Conservation (phyloP, 371 early-diverging fungal species). For the Neoconidiobolus thromboides region DNA sequence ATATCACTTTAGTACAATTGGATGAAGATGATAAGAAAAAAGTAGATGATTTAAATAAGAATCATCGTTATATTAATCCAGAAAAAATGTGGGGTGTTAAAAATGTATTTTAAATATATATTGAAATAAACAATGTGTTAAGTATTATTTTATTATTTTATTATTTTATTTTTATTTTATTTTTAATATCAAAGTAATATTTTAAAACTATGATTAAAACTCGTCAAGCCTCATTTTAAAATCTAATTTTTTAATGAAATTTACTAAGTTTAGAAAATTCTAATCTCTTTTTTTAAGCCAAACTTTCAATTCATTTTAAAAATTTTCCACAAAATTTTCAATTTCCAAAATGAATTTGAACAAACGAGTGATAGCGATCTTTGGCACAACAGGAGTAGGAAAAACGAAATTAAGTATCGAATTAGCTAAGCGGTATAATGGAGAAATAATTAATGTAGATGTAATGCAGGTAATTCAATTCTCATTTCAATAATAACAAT, state of each 20-base stretch:
- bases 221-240: too few relatives aligned
- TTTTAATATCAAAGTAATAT: too few relatives aligned
- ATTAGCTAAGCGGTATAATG: conserved; percentile 53
- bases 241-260: too few relatives aligned
- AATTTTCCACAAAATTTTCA: too few relatives aligned
- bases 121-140: too few relatives aligned
- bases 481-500: too few relatives aligned
- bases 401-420: conserved; percentile 82
- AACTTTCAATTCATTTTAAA: too few relatives aligned
- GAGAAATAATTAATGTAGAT: conserved; percentile 91
- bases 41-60: conserved; percentile 6
- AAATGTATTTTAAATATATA: neutral
- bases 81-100: neutral
- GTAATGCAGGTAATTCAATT: conserved; percentile 79
- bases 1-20: neutral
- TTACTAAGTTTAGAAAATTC: too few relatives aligned
- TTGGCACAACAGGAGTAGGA: conserved; percentile 87
- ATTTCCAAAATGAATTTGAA: neutral
- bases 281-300: too few relatives aligned
- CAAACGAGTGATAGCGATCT: conserved; percentile 21
- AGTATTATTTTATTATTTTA: too few relatives aligned
- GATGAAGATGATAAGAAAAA: conserved; percentile 22
- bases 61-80: neutral
- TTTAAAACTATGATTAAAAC: too few relatives aligned
- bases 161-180: too few relatives aligned